These are phyloP conservation scores for Quercus gilva DNA, from an alignment of 306 rosid species.

Conservation along the genomic window DNA sequence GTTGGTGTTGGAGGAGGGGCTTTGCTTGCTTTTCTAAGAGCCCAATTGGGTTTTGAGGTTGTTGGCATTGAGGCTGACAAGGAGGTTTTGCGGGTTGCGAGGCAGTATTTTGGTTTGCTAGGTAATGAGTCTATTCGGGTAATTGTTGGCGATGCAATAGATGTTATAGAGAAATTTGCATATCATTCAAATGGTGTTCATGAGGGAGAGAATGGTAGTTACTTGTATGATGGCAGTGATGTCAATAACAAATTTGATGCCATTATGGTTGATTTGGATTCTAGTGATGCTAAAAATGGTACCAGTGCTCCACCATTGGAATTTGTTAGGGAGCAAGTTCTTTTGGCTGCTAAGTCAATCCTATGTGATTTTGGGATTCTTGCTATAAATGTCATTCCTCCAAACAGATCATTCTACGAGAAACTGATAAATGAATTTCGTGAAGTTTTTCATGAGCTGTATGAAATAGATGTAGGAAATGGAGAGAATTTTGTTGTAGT, in stretches of 20 bases:
- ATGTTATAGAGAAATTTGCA: slow-evolving; percentile 39
- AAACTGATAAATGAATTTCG: slow-evolving; percentile 35
- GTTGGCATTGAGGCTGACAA: slow-evolving; percentile 61
- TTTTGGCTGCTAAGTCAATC: slow-evolving; percentile 51
- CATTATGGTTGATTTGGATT: slow-evolving; percentile 78
- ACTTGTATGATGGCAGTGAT: slow-evolving; percentile 11
- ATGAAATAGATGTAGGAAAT: slow-evolving; percentile 69
- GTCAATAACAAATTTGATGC: slow-evolving; percentile 41
- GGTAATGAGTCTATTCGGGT: slow-evolving; percentile 39
- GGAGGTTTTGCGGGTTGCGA: slow-evolving; percentile 66
- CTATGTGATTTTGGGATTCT: slow-evolving; percentile 66
- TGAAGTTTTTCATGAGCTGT: slow-evolving; percentile 55
- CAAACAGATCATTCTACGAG: slow-evolving; percentile 42
- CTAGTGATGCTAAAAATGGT: slow-evolving; percentile 44
- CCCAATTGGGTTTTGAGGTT: slow-evolving; percentile 65
- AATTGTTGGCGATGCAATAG: slow-evolving; percentile 51
- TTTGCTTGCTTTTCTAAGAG: slow-evolving; percentile 53
- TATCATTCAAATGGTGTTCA: slow-evolving; percentile 4
- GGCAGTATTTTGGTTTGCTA: slow-evolving; percentile 60
- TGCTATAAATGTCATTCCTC: slow-evolving; percentile 67
- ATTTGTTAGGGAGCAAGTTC: slow-evolving; percentile 51
- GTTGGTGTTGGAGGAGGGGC: slow-evolving; percentile 95
- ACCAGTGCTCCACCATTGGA: slow-evolving; percentile 65
- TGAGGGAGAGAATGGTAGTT: slow-evolving; percentile 21
- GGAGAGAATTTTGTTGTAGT: slow-evolving; percentile 71